phyloP scores from a whole-genome alignment of 2,329 filamentous ascomycete genomes.

The Xylariales sp. region DNA sequence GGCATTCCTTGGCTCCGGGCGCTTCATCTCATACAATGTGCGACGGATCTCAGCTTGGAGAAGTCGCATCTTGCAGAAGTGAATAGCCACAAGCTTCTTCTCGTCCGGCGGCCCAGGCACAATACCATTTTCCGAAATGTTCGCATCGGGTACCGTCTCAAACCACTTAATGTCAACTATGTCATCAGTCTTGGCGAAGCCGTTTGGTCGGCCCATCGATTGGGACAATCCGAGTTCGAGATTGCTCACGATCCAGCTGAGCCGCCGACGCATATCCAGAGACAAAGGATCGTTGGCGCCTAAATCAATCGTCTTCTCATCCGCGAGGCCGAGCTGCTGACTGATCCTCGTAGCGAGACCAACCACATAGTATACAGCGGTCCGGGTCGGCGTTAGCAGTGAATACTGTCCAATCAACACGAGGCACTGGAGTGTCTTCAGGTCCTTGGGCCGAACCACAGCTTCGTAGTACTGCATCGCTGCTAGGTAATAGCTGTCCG shows the following conservation, averaged over 20 bases:
- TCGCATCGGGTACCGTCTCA: slow-evolving; percentile 81
- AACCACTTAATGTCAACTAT: slow-evolving; percentile 89
- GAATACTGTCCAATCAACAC: slow-evolving; percentile 91
- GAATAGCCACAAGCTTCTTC: slow-evolving; percentile 89
- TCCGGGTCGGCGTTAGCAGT: slow-evolving; percentile 88
- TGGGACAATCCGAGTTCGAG: slow-evolving; percentile 93
- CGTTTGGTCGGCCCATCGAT: slow-evolving; percentile 86
- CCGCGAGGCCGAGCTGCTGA: slow-evolving; percentile 87
- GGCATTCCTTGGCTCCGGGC: slow-evolving; percentile 79
- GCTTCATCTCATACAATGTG: slow-evolving; percentile 86
- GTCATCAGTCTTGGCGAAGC: slow-evolving; percentile 84
- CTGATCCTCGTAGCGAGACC: slow-evolving; percentile 88
- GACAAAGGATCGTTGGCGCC: slow-evolving; percentile 75
- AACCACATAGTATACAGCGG: slow-evolving; percentile 92
- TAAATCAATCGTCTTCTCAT: slow-evolving; percentile 86
- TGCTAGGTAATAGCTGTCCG: slow-evolving; percentile 93
- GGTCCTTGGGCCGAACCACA: slow-evolving; percentile 86
- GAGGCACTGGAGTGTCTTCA: slow-evolving; percentile 91
- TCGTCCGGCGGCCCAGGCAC: slow-evolving; percentile 76
- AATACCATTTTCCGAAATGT: slow-evolving; percentile 83
- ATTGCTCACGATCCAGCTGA: slow-evolving; percentile 88
- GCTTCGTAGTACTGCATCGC: slow-evolving; percentile 87
- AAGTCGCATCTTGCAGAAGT: slow-evolving; percentile 92
- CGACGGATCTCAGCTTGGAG: slow-evolving; percentile 89
- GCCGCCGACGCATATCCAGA: slow-evolving; percentile 87